Conservation (phyloP, 2,329 filamentous ascomycete species). For the Coniochaeta sp. region DNA sequence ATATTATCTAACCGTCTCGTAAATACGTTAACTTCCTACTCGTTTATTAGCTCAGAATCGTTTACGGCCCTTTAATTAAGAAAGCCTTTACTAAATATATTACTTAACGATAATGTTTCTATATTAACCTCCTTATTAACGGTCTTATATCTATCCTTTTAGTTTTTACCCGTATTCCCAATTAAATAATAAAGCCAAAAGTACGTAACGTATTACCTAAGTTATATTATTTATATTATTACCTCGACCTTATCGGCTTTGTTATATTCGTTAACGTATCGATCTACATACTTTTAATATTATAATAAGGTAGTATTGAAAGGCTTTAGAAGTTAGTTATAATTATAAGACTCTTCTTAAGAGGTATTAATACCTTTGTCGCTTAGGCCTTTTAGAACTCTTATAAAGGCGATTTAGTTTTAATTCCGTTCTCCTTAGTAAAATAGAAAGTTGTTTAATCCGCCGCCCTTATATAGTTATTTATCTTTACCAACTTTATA, state of each 20-base stretch:
- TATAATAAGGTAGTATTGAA: slow-evolving; percentile 32
- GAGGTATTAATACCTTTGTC: slow-evolving; percentile 20
- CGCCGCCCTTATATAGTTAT: slow-evolving; percentile 12
- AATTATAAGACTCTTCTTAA: slow-evolving; percentile 32
- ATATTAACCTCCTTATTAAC: slow-evolving; percentile 38
- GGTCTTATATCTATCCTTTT: slow-evolving; percentile 24
- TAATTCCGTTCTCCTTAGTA: slow-evolving; percentile 18
- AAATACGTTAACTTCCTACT: not conserved
- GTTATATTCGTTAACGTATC: slow-evolving; percentile 31
- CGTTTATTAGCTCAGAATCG: slow-evolving; percentile 34
- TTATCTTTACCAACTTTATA: slow-evolving; percentile 14
- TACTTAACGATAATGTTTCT: slow-evolving; percentile 41
- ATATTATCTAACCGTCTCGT: not conserved
- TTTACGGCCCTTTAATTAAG: slow-evolving; percentile 38
- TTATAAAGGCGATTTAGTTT: slow-evolving; percentile 15
- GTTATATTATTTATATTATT: slow-evolving; percentile 21
- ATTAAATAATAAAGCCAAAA: slow-evolving; percentile 23
- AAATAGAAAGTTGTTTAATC: slow-evolving; percentile 14
- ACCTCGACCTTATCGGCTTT: slow-evolving; percentile 35
- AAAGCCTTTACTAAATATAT: slow-evolving; percentile 29
- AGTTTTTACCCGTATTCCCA: slow-evolving; percentile 25
- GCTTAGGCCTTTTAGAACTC: slow-evolving; percentile 34
- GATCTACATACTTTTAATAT: slow-evolving; percentile 33
- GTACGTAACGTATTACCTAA: slow-evolving; percentile 15
- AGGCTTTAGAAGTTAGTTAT: slow-evolving; percentile 29